Percentiles rank a stretch among this genome's conserved stretches.
Conservation (phyloP, 768 basidiomycete species). For the Ephemerocybe angulata region DNA sequence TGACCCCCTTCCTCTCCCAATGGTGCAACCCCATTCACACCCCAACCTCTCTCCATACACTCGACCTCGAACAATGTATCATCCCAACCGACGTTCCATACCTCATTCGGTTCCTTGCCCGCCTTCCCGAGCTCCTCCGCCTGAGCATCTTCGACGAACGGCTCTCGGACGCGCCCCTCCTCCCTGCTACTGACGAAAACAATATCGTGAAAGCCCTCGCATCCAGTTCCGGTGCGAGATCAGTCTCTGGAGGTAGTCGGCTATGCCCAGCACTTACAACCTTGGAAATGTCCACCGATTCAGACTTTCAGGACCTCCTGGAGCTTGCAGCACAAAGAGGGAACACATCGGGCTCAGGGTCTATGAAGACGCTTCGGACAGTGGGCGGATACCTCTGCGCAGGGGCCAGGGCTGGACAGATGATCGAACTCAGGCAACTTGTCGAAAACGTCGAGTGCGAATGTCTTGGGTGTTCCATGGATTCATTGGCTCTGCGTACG, state of each 20-base stretch:
- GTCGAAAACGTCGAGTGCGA: constrained; percentile 16
- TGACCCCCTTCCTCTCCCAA: constrained; percentile 21
- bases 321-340: constrained; percentile 1
- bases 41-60: constrained; percentile 22
- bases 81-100: constrained; percentile 20
- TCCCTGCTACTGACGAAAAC: constrained; percentile 11
- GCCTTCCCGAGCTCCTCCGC: constrained; percentile 25
- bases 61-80: constrained; percentile 24
- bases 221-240: constrained; percentile 14
- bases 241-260: constrained; percentile 17
- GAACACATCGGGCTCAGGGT: constrained; percentile 18
- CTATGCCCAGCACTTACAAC: constrained; percentile 26
- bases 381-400: constrained; percentile 15
- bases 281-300: constrained; percentile 15
- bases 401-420: constrained; percentile 16
- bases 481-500: no score
- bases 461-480: constrained; percentile 7
- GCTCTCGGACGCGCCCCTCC: constrained; percentile 5
- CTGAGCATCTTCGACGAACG: constrained; percentile 21
- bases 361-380: constrained; percentile 19
- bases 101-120: constrained; percentile 28
- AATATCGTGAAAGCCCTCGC: constrained; percentile 22
- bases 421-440: constrained; percentile 13
- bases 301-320: not conserved
- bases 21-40: constrained; percentile 24